Base-by-base conservation (phyloP, 306 rosid genomes). In the Geum urbanum region DNA sequence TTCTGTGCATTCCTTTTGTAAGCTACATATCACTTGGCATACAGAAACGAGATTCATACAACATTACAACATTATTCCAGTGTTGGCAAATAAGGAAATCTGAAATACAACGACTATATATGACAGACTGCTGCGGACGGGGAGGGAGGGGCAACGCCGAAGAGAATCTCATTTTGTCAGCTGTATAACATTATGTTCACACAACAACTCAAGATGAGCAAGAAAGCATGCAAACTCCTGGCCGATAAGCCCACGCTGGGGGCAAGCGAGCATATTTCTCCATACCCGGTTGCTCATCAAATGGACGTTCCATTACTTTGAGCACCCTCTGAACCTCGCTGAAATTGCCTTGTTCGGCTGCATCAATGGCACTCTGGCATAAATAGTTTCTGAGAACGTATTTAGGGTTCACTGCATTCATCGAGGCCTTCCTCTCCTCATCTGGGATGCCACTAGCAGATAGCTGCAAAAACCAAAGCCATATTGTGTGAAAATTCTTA, bases 171-270 rank as follows among this genome's bases (percentile, higher is more conserved):
- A 57, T 71, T 59, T 63, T 60, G 51, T 40, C 76, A 77, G 57
- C 63, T 50, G 64, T 74, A 60, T 64, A 18, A 52, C 65, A 63
- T 47, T 43, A 75, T 14, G 64, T 16, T 66, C 27, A 63, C 73
- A 57, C 10, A 78, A 58, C 43, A 67, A 75, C 70, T 90, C 83
- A 95, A 8, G 99, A 95, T 53, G 99, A 95, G 82, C 99, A 95
- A 73, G 99, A 95, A 72, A 95, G 97, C 99, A 95, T 91, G 81
- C 99, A 80, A 40, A 91, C 99, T 32, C 99, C 99, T 19, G 99
- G 99, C 47, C 99, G 78, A 79, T 95, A 95, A 39, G 99, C 99
- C 99, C 99, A 95, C 11, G 99, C 97, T 0, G 99, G 99, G 46
- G 99, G 99, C 71, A 95, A 81, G 57, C 97, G 96, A 65, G 99